These are phyloP conservation scores for Trametes punicea DNA, from an alignment of 768 basidiomycete genomes.

Conservation along the genomic window DNA sequence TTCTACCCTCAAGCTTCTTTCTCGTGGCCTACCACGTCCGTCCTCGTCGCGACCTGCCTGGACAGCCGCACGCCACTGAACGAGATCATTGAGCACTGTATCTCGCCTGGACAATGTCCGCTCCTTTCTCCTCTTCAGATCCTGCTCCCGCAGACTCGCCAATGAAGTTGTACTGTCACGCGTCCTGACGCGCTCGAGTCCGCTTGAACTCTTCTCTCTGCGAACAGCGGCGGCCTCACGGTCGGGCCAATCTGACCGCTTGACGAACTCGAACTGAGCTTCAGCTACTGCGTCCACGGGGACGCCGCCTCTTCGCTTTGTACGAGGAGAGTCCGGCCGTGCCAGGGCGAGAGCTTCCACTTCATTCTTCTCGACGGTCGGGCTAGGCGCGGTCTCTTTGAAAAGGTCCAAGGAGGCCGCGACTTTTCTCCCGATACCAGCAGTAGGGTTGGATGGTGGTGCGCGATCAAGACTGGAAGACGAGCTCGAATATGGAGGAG, in stretches of 20 bases:
- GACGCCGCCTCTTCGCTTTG: conserved; percentile 33
- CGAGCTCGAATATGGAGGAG: conserved; percentile 26
- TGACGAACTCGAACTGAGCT: conserved; percentile 76
- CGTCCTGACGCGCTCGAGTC: conserved; percentile 53
- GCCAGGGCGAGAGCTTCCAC: conserved; percentile 28
- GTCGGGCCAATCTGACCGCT: conserved; percentile 83
- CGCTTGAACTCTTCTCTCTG: conserved; percentile 63
- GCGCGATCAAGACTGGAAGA: conserved; percentile 17
- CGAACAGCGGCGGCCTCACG: conserved; percentile 69
- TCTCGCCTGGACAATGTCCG: conserved; percentile 43
- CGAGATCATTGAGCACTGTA: conserved; percentile 42
- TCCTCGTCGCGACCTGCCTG: conserved; percentile 37
- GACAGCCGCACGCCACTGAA: conserved; percentile 57
- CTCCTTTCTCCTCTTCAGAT: conserved; percentile 30
- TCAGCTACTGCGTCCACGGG: conserved; percentile 56
- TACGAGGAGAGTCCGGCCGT: conserved; percentile 25
- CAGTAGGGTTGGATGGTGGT: conserved; percentile 19
- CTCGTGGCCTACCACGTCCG: conserved; percentile 60
- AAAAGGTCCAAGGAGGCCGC: conserved; percentile 80
- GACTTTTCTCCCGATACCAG: conserved; percentile 75
- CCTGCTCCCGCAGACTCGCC: conserved; percentile 24
- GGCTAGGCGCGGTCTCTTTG: conserved; percentile 59
- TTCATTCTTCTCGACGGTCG: conserved; percentile 30
- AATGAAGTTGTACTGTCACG: conserved; percentile 39
- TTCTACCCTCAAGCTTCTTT: conserved; percentile 44